Base-by-base conservation (phyloP, 2,329 filamentous ascomycete species). In the Cordyceps fumosorosea region DNA sequence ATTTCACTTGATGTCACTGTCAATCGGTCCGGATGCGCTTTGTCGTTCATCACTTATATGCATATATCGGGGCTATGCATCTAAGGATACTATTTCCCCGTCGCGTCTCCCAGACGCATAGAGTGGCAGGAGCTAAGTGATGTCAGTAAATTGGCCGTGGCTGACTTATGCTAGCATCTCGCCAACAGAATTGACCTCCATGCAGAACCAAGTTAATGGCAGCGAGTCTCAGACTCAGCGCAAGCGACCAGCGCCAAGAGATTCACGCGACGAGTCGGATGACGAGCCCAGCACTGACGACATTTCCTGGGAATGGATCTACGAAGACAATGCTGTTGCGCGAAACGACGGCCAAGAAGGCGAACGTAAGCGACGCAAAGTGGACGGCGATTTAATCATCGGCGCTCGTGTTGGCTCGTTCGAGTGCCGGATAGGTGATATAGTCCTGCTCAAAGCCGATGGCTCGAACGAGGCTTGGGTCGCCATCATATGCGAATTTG, bases 381-480 rank as follows among this genome's bases (percentile, higher is more conserved):
- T 73, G 3, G 62, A 69, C 5, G 69, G 69, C 42, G 69, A 75
- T 53, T 81, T 77, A 62, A 96, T 97, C 51, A 74, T 95, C 47
- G 95, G 91, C 4, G 95, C 93, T 22, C 85, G 85, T 29, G 92
- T 92, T 82, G 93, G 92, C 26, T 80, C 74, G 14, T 96, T 97
- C 66, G 83, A 89, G 70, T 96, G 92, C 76, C 82, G 78, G 60
- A 73, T 96, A 44, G 95, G 95, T 51, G 92, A 99, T 70, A 84
- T 86, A 22, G 88, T 98, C 42, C 80, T 98, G 47, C 81, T 99
- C 61, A 96, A 96, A 74, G 91, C 93, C 1, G 91, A 96, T 45
- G 91, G 90, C 4, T 84, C 85, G 47, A 91, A 91, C 66, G 91
- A 96, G 69, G 89, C 92, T 12, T 99, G 95, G 93, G 89, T 96